Base-by-base conservation (phyloP, 805 yeast species). In the Phaffomyces opuntiae region DNA sequence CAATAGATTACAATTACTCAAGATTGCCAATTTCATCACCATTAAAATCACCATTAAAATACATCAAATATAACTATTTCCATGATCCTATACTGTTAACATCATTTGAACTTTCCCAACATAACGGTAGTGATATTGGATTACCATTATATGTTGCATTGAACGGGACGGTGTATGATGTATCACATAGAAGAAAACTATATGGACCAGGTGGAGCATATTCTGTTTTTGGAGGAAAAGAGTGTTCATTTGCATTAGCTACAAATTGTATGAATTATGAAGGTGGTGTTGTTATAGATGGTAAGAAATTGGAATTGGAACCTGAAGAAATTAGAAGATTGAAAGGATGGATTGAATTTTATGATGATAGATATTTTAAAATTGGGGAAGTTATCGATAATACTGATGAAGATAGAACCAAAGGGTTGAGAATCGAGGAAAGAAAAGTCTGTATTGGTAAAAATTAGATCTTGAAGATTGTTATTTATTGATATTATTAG, bases 221-320 rank as follows among this genome's bases (percentile, higher is more conserved):
- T 54, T 47, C 62, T 7, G 59, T 66, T 32, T 69, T 80, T 53
- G 70, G 75, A 16, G 86, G 85, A 0, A 64, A 57, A 42, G 86
- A 80, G 57, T 64, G 70, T 42, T 75, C 83, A 2, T 60, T 83
- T 37, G 77, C 78, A n/a, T 73, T 72, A 46, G 78, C 75, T 3
- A 78, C 81, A 0, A 83, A 83, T 6, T 78, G 83, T 52, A 70
- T 80, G 14, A 77, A 74, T 40, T 78, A 78, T 51, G 65, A 65
- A 51, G 77, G 80, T 0, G 68, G 73, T 54, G 83, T 79, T 55
- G 55, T 77, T 33, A 56, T 82, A 40, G 27, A 31, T 27, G 39
- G 27, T 17, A 39, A 36, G 29, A 34, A 26, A 16, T 24, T 42
- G 8, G 83, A 80, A 11, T 55, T 78, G 25, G 74, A 68, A 41